Conservation (phyloP, 163 green algal genomes). For the Trebouxiophyceae sp. region DNA sequence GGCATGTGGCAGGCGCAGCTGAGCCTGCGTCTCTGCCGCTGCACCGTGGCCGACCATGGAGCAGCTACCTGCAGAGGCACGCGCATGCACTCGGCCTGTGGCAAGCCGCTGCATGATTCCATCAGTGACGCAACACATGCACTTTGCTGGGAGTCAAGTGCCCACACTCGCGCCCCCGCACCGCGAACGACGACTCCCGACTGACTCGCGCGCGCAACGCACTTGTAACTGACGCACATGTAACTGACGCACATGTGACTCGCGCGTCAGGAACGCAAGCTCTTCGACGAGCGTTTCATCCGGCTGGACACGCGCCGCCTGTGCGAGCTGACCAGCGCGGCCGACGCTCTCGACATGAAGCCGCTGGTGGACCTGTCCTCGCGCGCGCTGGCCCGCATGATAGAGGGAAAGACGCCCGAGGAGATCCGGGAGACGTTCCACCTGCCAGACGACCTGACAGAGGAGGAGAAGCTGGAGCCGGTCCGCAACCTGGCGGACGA, state of each 20-base stretch:
- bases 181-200: too few species aligned
- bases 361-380: slow-evolving; percentile 59
- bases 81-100: too few species aligned
- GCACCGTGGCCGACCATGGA: too few species aligned
- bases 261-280: slow-evolving; percentile 49
- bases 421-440: slow-evolving; percentile 51
- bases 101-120: too few species aligned
- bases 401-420: slow-evolving; percentile 54
- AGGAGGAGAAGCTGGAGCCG: slow-evolving; percentile 76
- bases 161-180: too few species aligned
- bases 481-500: slow-evolving; percentile 45
- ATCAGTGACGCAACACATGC: neutral
- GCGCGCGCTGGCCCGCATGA: slow-evolving; percentile 8
- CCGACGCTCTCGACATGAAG: slow-evolving; percentile 57
- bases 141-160: neutral
- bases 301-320: slow-evolving; percentile 47
- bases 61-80: too few species aligned
- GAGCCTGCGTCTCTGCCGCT: too few species aligned
- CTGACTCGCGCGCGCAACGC: too few species aligned
- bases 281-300: slow-evolving; percentile 69
- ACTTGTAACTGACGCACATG: neutral
- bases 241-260: neutral
- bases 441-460: slow-evolving; percentile 53
- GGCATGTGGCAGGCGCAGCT: too few species aligned
- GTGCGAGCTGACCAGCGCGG: slow-evolving; percentile 63